Conservation (phyloP, 257 asterid genomes). For the Craterostigma plantagineum region DNA sequence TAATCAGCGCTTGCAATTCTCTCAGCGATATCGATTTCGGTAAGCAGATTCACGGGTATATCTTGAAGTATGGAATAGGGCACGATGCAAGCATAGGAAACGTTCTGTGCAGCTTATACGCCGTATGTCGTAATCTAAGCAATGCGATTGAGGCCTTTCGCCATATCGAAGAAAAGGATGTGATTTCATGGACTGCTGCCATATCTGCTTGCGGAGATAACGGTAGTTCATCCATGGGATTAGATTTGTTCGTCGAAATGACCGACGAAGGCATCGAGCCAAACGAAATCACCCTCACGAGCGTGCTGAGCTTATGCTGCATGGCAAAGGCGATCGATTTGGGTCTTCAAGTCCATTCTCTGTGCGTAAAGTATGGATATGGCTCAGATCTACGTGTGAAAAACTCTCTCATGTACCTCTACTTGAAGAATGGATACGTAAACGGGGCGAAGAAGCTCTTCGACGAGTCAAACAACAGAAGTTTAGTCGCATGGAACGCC, state of each 20-base stretch:
- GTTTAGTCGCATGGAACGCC: conserved; percentile 76
- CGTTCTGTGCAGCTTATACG: conserved; percentile 65
- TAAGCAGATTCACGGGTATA: conserved; percentile 67
- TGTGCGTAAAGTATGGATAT: conserved; percentile 47
- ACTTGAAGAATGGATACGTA: conserved; percentile 50
- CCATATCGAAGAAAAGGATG: conserved; percentile 47
- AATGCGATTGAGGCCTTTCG: conserved; percentile 42
- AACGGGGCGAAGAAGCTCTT: conserved; percentile 57
- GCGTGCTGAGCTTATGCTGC: conserved; percentile 58
- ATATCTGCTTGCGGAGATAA: conserved; percentile 68
- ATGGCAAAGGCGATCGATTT: conserved; percentile 32
- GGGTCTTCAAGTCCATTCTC: conserved; percentile 68
- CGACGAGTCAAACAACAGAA: conserved; percentile 30
- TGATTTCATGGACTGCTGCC: conserved; percentile 73
- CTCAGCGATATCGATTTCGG: conserved; percentile 35
- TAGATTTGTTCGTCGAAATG: conserved; percentile 51
- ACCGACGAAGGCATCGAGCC: conserved; percentile 42
- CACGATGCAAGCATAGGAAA: conserved; percentile 53
- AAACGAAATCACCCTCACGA: conserved; percentile 60
- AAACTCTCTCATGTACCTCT: conserved; percentile 68
- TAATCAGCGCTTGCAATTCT: conserved; percentile 53
- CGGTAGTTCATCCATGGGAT: conserved; percentile 51
- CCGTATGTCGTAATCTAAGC: conserved; percentile 34
- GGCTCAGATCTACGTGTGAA: conserved; percentile 28
- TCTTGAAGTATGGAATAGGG: conserved; percentile 36